Conservation (phyloP, 257 asterid genomes). For the Solanum chmielewskii region DNA sequence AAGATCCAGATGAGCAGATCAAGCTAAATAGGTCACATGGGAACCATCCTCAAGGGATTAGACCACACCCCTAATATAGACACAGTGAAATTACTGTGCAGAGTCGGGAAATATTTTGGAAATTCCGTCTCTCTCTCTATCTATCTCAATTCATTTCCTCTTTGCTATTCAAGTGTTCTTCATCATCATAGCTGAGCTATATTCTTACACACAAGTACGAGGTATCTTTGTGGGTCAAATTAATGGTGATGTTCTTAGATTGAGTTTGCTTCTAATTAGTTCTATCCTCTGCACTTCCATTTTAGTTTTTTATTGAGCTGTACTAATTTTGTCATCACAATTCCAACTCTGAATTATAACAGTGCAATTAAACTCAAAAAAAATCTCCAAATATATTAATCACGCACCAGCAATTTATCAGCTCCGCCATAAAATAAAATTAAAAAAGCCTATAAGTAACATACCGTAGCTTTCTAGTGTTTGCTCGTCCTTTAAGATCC, state of each 20-base stretch:
- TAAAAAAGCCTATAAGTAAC: background rate
- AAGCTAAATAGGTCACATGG: background rate
- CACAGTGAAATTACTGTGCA: background rate
- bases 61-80: background rate
- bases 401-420: background rate
- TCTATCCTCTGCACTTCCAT: background rate
- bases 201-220: background rate
- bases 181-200: background rate
- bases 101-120: background rate
- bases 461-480: slow-evolving; percentile 43
- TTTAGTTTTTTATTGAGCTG: background rate
- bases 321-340: background rate
- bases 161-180: background rate
- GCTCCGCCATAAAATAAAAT: background rate
- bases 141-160: background rate
- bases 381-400: background rate
- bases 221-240: background rate
- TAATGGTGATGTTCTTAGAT: background rate
- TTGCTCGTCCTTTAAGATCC: slow-evolving; percentile 58
- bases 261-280: background rate
- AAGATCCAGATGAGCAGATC: background rate
- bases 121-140: background rate
- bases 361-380: background rate
- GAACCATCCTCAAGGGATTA: background rate
- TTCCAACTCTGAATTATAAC: background rate